These are phyloP conservation scores for Stentor coeruleus DNA, from an alignment of 73 alveolate genomes.

Conservation along the genomic window DNA sequence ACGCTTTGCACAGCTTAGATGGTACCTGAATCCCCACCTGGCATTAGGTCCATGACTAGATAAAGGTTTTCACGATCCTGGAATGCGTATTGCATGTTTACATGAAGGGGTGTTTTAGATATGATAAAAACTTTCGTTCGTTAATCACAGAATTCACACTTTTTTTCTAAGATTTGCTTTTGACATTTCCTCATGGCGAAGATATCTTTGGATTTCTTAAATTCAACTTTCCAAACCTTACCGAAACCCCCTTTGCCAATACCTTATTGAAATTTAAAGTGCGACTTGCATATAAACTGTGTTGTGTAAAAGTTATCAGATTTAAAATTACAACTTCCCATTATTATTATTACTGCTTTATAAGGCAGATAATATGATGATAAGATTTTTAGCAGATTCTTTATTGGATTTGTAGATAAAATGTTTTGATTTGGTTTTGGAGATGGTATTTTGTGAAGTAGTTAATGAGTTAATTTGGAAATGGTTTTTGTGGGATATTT, in stretches of 20 bases:
- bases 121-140: conserved; percentile 74
- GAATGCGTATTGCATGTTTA: conserved; percentile 91
- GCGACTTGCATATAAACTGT: not conserved
- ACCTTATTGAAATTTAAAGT: conserved; percentile 38
- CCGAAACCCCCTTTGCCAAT: conserved; percentile 63
- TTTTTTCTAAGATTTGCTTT: conserved; percentile 74
- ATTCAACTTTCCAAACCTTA: conserved; percentile 40
- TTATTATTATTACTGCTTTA: too few species aligned
- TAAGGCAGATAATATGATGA: too few species aligned
- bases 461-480: too few species aligned
- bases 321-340: not conserved
- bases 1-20: conserved; percentile 64
- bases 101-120: conserved; percentile 74
- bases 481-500: too few species aligned
- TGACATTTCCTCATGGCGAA: conserved; percentile 84
- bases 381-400: too few species aligned
- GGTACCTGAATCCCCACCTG: conserved; percentile 97
- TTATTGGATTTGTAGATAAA: too few species aligned
- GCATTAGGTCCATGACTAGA: conserved; percentile 78
- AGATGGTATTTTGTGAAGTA: too few species aligned
- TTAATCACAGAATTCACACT: conserved; percentile 75
- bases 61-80: conserved; percentile 88
- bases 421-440: too few species aligned
- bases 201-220: conserved; percentile 29
- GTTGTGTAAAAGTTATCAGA: not conserved